Percentiles rank a stretch among this genome's conserved stretches.
Conservation (phyloP, 129 eudicot genomes). For the Helichrysum umbraculigerum region DNA sequence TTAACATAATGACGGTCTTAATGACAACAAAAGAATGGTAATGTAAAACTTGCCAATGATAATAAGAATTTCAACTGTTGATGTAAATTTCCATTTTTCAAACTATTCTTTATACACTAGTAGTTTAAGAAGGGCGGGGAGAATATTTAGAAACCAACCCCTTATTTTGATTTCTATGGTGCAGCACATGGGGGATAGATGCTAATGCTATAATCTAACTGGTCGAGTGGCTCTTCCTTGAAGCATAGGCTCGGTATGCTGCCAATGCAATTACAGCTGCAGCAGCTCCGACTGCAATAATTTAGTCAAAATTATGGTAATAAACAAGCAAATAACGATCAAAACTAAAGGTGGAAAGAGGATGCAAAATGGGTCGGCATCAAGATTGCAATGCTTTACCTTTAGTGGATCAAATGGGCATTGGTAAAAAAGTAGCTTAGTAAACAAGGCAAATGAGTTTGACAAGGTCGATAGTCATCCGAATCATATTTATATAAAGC, state of each 20-base stretch:
- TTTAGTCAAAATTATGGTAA: background rate
- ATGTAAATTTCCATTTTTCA: background rate
- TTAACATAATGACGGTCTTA: slow-evolving; percentile 3
- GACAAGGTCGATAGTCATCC: background rate
- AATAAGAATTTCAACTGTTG: background rate
- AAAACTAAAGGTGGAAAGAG: background rate
- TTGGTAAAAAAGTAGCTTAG: background rate
- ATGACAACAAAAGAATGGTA: slow-evolving; percentile 20
- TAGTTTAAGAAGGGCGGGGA: slow-evolving; percentile 11
- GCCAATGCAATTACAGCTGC: slow-evolving; percentile 70
- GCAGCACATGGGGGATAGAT: slow-evolving; percentile 11
- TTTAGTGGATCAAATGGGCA: background rate
- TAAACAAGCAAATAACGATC: background rate
- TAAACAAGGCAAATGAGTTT: background rate
- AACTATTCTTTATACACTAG: slow-evolving; percentile 40
- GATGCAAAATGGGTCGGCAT: background rate
- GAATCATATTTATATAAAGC: background rate
- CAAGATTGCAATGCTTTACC: background rate
- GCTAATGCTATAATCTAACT: slow-evolving; percentile 39
- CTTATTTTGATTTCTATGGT: slow-evolving; percentile 27
- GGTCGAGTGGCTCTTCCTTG: slow-evolving; percentile 65
- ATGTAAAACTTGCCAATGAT: slow-evolving; percentile 8
- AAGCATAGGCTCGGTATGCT: slow-evolving; percentile 71
- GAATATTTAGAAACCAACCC: slow-evolving; percentile 15
- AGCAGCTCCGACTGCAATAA: slow-evolving; percentile 80